Percentiles rank a stretch among this genome's conserved stretches.
Conservation (phyloP, 2,329 filamentous ascomycete genomes). For the Alternaria tenuissima region DNA sequence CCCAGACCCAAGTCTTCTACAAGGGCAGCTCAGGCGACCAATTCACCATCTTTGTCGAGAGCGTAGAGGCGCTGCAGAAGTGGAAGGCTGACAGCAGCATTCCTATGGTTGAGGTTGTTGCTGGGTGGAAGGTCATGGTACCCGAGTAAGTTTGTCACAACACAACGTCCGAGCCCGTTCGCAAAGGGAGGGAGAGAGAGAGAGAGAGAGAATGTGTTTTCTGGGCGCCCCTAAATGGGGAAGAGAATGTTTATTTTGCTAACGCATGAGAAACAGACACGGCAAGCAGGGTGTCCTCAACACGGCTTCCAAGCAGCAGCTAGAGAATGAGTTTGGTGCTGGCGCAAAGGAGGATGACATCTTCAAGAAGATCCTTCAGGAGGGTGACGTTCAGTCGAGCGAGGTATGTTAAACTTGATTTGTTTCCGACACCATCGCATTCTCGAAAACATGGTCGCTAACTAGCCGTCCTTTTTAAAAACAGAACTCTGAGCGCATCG, state of each 20-base stretch:
- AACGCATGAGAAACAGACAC: conserved; percentile 60
- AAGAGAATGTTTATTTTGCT: too few relatives aligned
- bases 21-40: conserved; percentile 73
- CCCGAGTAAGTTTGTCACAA: conserved; percentile 61
- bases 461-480: conserved; percentile 5
- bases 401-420: conserved; percentile 28
- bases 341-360: conserved; percentile 75
- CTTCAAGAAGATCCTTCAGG: conserved; percentile 81
- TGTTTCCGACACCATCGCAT: background rate
- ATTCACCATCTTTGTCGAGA: conserved; percentile 73
- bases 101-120: conserved; percentile 84
- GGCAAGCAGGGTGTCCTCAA: conserved; percentile 84
- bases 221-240: too few relatives aligned
- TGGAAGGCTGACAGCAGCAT: conserved; percentile 84
- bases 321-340: conserved; percentile 90
- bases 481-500: conserved; percentile 53
- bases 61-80: conserved; percentile 71
- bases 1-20: conserved; percentile 81
- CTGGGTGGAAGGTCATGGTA: conserved; percentile 86
- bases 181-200: too few relatives aligned
- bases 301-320: conserved; percentile 73
- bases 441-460: background rate
- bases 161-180: too few relatives aligned
- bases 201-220: too few relatives aligned
- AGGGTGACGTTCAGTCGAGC: conserved; percentile 62